Percentiles rank a stretch among this genome's conserved stretches.
Conservation (phyloP, 257 asterid genomes). For the Gynochthodes officinalis region DNA sequence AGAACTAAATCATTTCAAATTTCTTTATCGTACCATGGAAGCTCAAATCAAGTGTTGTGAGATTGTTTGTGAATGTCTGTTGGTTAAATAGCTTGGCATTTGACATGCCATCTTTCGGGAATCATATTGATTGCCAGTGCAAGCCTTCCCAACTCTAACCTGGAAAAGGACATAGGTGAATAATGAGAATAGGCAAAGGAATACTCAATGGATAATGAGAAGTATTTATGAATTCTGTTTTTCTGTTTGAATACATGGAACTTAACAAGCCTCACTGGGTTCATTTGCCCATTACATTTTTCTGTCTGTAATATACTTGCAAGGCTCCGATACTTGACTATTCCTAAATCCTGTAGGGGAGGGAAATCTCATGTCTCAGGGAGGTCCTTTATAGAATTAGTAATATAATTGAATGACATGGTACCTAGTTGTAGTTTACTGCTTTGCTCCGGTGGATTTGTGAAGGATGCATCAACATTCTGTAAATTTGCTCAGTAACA, state of each 20-base stretch:
- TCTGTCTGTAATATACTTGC: not conserved
- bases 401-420: not conserved
- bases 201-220: not conserved
- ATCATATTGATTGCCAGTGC: not conserved
- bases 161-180: not conserved
- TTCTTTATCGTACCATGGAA: not conserved
- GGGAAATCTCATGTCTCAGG: not conserved
- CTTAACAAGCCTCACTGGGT: not conserved
- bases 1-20: conserved; percentile 19
- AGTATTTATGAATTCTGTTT: not conserved
- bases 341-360: not conserved
- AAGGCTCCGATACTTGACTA: not conserved
- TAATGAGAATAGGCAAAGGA: not conserved
- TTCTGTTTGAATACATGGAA: not conserved
- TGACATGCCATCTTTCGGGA: not conserved
- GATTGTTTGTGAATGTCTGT: not conserved
- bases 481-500: not conserved
- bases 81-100: not conserved
- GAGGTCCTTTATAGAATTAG: not conserved
- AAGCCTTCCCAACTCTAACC: not conserved
- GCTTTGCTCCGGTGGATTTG: not conserved
- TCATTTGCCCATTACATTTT: not conserved
- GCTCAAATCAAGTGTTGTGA: not conserved
- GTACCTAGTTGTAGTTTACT: not conserved
- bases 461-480: conserved; percentile 4